phyloP scores from a whole-genome alignment of 345 rosid genomes.

The Clausena lansium region DNA sequence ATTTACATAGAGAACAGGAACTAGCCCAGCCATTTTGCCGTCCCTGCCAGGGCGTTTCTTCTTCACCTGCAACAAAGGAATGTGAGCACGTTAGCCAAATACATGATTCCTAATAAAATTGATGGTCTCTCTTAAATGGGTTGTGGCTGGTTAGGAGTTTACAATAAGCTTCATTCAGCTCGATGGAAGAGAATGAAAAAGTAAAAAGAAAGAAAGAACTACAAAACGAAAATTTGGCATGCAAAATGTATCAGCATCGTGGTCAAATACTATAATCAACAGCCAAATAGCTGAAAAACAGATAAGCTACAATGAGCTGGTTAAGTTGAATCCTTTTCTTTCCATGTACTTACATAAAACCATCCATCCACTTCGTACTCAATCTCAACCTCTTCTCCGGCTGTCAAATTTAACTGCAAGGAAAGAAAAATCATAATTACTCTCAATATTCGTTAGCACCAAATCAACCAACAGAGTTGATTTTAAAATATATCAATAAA shows the following conservation, averaged over 20 bases:
- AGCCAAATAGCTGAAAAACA: neutral
- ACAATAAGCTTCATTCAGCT: neutral
- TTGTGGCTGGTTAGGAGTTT: neutral
- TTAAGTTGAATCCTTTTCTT: neutral
- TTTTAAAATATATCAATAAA: neutral
- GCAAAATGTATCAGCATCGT: neutral
- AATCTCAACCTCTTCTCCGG: constrained; percentile 92
- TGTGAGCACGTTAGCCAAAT: neutral
- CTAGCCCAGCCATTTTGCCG: constrained; percentile 96
- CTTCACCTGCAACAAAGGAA: constrained; percentile 65
- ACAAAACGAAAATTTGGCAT: neutral
- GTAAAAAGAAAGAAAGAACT: neutral
- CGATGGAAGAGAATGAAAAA: neutral
- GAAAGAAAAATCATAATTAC: constrained; percentile 12
- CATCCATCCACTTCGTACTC: constrained; percentile 99
- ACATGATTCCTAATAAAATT: neutral
- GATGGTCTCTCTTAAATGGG: neutral
- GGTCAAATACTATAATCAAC: neutral
- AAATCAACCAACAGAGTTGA: neutral
- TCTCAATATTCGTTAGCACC: neutral
- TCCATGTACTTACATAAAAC: constrained; percentile 76
- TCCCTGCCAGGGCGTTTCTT: constrained; percentile 97
- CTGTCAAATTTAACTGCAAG: constrained; percentile 85
- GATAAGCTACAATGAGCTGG: neutral
- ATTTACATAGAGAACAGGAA: constrained; percentile 91